A percentile compares a stretch with the other conserved stretches of the same genome.
These are phyloP conservation scores for Carex pumila DNA, from an alignment of 176 grass and related monocot species.

Conservation along the genomic window DNA sequence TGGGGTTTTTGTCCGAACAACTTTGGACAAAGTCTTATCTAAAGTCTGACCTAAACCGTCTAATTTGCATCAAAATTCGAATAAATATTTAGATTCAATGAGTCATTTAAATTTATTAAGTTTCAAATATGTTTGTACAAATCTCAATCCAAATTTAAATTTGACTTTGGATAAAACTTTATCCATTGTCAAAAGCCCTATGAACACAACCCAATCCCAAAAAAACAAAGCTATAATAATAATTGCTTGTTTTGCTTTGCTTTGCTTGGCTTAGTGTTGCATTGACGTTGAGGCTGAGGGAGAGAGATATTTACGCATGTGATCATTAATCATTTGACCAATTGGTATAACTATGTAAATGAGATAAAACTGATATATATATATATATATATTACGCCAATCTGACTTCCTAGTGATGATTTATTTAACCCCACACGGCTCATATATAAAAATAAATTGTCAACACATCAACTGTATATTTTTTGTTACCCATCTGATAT, in stretches of 20 bases:
- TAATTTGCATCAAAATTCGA: too few relatives aligned
- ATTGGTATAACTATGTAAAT: background rate
- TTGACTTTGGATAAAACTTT: too few relatives aligned
- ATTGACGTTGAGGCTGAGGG: background rate
- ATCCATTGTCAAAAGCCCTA: too few relatives aligned
- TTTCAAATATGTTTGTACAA: too few relatives aligned
- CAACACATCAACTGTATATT: background rate
- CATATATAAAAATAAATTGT: background rate
- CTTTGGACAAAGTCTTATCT: too few relatives aligned
- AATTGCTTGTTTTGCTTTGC: background rate
- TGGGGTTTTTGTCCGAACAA: too few relatives aligned
- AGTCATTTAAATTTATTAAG: too few relatives aligned
- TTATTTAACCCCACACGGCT: constrained; percentile 1
- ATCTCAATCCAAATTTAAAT: too few relatives aligned
- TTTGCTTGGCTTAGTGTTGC: background rate
- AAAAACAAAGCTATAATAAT: background rate
- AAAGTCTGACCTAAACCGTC: too few relatives aligned
- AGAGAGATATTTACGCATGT: background rate
- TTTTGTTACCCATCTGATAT: background rate
- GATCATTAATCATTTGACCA: background rate
- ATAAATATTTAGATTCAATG: too few relatives aligned
- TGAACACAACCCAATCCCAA: background rate
- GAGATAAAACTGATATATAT: background rate
- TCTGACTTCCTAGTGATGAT: background rate
- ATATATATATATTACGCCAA: background rate